Conservation (phyloP, 2,329 filamentous ascomycete species). For the Fusarium brachygibbosum region DNA sequence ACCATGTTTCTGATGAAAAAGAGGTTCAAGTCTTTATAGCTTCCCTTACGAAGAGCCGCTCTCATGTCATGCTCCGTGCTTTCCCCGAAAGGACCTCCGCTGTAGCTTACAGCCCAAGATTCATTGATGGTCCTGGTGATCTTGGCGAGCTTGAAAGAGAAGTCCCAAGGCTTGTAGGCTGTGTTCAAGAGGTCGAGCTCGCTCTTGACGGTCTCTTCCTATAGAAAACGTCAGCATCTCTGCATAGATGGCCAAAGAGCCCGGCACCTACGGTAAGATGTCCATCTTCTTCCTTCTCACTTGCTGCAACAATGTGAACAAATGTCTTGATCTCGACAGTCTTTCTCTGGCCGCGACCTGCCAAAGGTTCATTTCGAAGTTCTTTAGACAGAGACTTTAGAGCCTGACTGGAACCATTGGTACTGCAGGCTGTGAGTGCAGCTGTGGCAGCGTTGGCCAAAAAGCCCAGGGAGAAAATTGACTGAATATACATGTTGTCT, state of each 20-base stretch:
- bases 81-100: background rate
- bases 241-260: background rate
- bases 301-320: slow-evolving; percentile 21
- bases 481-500: slow-evolving; percentile 14
- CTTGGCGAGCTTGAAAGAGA: slow-evolving; percentile 26
- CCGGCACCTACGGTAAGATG: slow-evolving; percentile 7
- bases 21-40: slow-evolving; percentile 29
- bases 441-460: background rate
- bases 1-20: slow-evolving; percentile 15
- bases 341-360: background rate
- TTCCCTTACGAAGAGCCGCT: slow-evolving; percentile 17
- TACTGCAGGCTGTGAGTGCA: slow-evolving; percentile 4
- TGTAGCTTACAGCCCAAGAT: slow-evolving; percentile 2
- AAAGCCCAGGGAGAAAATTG: slow-evolving; percentile 12
- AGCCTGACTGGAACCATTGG: background rate
- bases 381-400: slow-evolving; percentile 1
- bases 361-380: background rate
- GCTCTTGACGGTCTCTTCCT: slow-evolving; percentile 12
- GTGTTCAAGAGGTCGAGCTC: slow-evolving; percentile 19
- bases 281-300: slow-evolving; percentile 25
- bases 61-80: slow-evolving; percentile 5
- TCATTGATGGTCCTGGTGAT: slow-evolving; percentile 16
- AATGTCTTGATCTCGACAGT: slow-evolving; percentile 25
- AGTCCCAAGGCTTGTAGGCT: slow-evolving; percentile 13
- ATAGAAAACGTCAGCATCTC: background rate